These are phyloP conservation scores for Camellia japonica DNA, from an alignment of 148 eudicot genomes.

Conservation along the genomic window DNA sequence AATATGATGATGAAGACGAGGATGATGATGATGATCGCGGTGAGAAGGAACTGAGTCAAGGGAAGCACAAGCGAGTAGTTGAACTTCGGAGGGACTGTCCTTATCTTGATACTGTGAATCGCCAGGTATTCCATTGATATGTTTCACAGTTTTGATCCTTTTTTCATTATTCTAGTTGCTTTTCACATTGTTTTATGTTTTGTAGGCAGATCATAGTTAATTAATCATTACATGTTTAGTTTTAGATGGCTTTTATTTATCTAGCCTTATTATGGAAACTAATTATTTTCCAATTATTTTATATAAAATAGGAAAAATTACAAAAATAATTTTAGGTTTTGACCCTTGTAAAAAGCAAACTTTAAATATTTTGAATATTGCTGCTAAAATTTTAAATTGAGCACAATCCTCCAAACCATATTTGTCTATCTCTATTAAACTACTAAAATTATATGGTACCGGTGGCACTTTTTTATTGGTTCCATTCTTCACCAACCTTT, in stretches of 20 bases:
- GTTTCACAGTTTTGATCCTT: background rate
- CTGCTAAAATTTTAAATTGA: too few species aligned
- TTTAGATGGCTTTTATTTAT: background rate
- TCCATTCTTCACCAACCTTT: too few species aligned
- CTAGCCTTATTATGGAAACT: background rate
- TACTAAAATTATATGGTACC: too few species aligned
- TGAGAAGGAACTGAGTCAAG: conserved; percentile 22
- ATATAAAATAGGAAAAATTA: too few species aligned
- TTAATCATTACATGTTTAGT: background rate
- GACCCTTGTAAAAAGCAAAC: too few species aligned
- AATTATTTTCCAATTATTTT: background rate
- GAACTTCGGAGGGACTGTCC: conserved; percentile 86
- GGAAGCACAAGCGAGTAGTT: conserved; percentile 39
- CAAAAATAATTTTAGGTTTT: too few species aligned
- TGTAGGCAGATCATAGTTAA: background rate
- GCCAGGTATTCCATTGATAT: conserved; percentile 54
- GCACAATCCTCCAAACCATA: too few species aligned
- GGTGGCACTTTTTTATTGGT: too few species aligned
- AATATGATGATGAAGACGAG: conserved; percentile 28
- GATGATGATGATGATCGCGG: conserved; percentile 38
- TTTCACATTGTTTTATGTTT: background rate
- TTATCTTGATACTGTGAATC: conserved; percentile 90
- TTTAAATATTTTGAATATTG: too few species aligned
- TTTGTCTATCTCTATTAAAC: too few species aligned
- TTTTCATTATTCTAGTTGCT: background rate